phyloP scores from a whole-genome alignment of 139 green algal genomes.

The Dunaliella sp. region DNA sequence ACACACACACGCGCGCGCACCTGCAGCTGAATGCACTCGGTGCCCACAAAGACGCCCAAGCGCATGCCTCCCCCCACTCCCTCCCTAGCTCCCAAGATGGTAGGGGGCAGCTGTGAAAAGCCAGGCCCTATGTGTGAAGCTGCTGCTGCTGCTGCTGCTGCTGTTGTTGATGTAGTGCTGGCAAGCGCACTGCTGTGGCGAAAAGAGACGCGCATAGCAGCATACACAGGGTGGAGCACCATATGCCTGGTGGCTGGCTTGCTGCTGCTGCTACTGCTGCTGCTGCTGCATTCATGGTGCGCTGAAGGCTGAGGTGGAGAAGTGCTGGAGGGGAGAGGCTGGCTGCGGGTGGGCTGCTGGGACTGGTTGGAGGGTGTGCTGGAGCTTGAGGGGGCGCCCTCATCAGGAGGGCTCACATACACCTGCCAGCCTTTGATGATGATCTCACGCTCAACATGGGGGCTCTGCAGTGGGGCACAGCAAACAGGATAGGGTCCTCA shows the following conservation, averaged over 20 bases:
- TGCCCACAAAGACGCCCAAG: slow-evolving; percentile 40
- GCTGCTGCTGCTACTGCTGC: no score
- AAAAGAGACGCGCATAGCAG: slow-evolving; percentile 23
- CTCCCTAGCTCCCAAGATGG: background rate
- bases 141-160: background rate
- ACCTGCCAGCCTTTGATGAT: slow-evolving; percentile 23
- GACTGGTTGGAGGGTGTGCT: background rate
- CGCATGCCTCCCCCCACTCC: background rate
- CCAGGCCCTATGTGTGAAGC: background rate
- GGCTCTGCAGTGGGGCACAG: slow-evolving; percentile 21
- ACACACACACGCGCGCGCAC: slow-evolving; percentile 17
- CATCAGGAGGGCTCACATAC: slow-evolving; percentile 31
- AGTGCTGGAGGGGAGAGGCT: no score
- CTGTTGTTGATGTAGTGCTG: no score
- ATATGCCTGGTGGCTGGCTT: background rate
- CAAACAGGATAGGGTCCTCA: no score
- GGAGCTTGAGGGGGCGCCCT: background rate
- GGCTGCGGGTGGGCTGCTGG: background rate
- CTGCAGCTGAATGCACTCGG: slow-evolving; percentile 36
- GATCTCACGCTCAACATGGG: slow-evolving; percentile 24
- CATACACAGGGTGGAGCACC: slow-evolving; percentile 23
- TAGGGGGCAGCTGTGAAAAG: background rate
- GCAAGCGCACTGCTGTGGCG: background rate
- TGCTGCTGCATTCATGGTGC: no score
- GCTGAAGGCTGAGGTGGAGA: no score